Evolutionary conservation across 2,329 filamentous ascomycete species (phyloP).

Genomic region (Fusarium albidum): DNA sequence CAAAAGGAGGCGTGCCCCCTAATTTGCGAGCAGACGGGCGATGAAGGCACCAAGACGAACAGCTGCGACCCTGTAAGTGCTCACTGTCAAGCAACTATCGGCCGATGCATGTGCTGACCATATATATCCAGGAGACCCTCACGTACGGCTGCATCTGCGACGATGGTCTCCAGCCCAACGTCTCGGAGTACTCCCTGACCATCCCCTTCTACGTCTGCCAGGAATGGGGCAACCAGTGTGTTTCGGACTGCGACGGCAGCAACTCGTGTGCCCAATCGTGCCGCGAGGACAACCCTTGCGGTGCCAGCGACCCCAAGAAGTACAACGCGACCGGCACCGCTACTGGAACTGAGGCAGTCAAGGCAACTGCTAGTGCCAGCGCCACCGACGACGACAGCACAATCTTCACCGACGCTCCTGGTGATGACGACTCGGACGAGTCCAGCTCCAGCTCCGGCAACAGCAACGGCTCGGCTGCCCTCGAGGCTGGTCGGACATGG

Average conservation of each 20-base stretch:
- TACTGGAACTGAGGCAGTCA: constrained; percentile 47
- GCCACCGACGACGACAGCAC: constrained; percentile 44
- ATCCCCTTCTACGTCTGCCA: constrained; percentile 81
- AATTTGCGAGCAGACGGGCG: constrained; percentile 71
- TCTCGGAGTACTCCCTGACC: constrained; percentile 79
- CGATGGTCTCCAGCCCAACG: constrained; percentile 71
- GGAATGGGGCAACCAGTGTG: constrained; percentile 75
- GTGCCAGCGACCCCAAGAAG: constrained; percentile 69
- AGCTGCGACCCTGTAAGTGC: constrained; percentile 69
- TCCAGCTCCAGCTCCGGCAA: constrained; percentile 16
- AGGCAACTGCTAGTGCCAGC: constrained; percentile 47
- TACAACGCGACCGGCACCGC: constrained; percentile 62
- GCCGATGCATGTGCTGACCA: neutral
- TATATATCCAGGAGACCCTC: constrained; percentile 58
- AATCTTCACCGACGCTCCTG: constrained; percentile 44
- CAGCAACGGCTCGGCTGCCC: constrained; percentile 41
- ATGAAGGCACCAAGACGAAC: constrained; percentile 65
- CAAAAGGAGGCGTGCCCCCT: constrained; percentile 72
- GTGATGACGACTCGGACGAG: constrained; percentile 16
- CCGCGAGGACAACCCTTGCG: constrained; percentile 74
- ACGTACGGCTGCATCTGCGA: constrained; percentile 78
- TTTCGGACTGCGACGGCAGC: constrained; percentile 59
- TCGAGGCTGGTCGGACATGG: constrained; percentile 48
- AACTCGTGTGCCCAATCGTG: constrained; percentile 70
- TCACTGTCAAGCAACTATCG: constrained; percentile 25